A percentile compares a stretch with the other conserved stretches of the same genome.
Evolutionary conservation across 140 eudicot species (phyloP).

Genomic region (Stevia rebaudiana): DNA sequence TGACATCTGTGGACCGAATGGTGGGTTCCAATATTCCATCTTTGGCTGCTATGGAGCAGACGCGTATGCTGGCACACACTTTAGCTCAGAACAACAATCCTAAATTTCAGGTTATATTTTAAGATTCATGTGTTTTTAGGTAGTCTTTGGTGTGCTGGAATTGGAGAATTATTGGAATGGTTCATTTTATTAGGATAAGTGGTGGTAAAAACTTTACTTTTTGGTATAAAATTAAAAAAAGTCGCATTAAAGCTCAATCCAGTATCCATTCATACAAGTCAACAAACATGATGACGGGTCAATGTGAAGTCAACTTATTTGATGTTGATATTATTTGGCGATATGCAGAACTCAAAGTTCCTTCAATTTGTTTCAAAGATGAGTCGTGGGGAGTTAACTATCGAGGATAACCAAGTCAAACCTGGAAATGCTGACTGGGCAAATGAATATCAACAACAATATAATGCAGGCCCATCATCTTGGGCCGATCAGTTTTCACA

Average conservation of each 20-base stretch:
- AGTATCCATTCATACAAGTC: not conserved
- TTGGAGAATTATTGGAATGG: not conserved
- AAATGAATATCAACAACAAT: constrained; percentile 73
- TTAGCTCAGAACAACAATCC: constrained; percentile 89
- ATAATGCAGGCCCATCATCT: constrained; percentile 65
- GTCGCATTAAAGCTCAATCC: not conserved
- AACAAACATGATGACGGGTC: not conserved
- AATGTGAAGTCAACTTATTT: not conserved
- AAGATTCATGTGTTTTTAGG: not conserved
- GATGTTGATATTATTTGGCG: constrained; percentile 14
- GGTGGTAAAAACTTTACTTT: not conserved
- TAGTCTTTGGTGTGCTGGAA: not conserved
- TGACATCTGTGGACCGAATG: constrained; percentile 50
- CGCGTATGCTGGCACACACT: constrained; percentile 95
- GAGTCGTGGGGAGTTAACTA: constrained; percentile 92
- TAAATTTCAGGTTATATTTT: constrained; percentile 68
- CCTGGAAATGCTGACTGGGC: constrained; percentile 86
- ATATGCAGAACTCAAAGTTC: constrained; percentile 78
- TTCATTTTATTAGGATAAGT: not conserved
- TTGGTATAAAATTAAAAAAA: too few relatives aligned
- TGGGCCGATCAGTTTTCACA: constrained; percentile 87
- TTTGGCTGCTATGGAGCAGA: constrained; percentile 95
- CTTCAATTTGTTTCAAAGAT: constrained; percentile 95
- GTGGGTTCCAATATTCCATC: constrained; percentile 59
- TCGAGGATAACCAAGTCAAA: constrained; percentile 82